Base-by-base conservation (phyloP, 768 basidiomycete genomes). In the Hypholoma sublateritium region DNA sequence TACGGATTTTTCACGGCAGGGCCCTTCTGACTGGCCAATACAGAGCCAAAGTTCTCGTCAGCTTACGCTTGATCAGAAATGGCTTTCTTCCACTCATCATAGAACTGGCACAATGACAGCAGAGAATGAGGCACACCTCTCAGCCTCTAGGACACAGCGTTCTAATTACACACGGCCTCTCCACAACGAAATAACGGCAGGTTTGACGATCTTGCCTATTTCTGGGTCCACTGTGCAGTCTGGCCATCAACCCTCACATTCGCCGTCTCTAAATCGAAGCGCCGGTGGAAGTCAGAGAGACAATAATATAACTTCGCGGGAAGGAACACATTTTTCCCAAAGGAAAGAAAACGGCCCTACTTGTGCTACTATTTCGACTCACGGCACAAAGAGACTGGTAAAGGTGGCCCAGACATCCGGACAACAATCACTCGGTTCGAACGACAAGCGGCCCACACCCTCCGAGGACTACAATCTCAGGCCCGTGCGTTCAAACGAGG, bases 391-490 rank as follows among this genome's bases (percentile, higher is more conserved):
- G 17, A 45, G 43, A 45, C 28, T 34, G 43, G 53, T 42, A 53
- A 45, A 7, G 32, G 32, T 16, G 53, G 43, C 53, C 53, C 53
- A 36, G 43, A 17, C n/a, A 24, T 34, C 25, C 45, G 53, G 53
- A 45, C 53, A 53, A 44, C 43, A 32, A 36, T 28, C 53, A 35
- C n/a, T 46, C 28, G 36, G 34, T 21, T 32, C 17, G 42, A 53
- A 45, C 34, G 22, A 36, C 37, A 36, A n/a, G 25, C 43, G 42
- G 28, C 32, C 43, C 22, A 43, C 42, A 35, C 25, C 47, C 17
- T 46, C 43, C 55, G 45, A 55, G 14, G 36, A 42, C 24, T 16
- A 28, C 43, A 45, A 43, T 49, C 42, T 42, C 54, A 51, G 28
- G 39, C 22, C 37, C 34, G 53, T 32, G 42, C 43, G 43, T 19